Evolutionary conservation across 495 filamentous ascomycete genomes (phyloP).

Genomic region (Aspergillus nanangensis): DNA sequence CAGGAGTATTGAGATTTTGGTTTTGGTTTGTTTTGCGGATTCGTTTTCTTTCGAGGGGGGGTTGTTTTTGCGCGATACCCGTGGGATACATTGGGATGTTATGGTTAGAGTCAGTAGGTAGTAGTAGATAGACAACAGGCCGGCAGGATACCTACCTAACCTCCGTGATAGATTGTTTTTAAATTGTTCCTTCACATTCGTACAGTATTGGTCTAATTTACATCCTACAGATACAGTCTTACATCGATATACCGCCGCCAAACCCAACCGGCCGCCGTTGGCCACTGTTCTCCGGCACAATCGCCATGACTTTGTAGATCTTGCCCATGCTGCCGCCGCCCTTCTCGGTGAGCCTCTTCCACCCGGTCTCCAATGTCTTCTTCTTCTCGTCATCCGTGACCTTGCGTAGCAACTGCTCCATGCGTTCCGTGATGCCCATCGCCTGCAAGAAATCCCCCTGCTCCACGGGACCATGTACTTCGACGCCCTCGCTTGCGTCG

Average conservation of each 20-base stretch:
- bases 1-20: constrained; percentile 54
- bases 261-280: constrained; percentile 81
- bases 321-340: constrained; percentile 82
- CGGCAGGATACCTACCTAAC: not conserved
- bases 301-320: constrained; percentile 88
- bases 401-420: constrained; percentile 56
- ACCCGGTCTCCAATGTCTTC: constrained; percentile 64
- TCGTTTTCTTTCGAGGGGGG: too few relatives aligned
- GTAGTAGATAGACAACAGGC: not conserved
- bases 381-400: constrained; percentile 47
- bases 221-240: too few relatives aligned
- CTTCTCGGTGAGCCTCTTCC: constrained; percentile 74
- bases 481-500: constrained; percentile 67
- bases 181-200: not conserved
- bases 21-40: too few relatives aligned
- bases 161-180: not conserved
- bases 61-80: constrained; percentile 2
- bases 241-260: constrained; percentile 61
- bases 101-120: too few relatives aligned
- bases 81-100: not conserved
- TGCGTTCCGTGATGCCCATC: constrained; percentile 80
- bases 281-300: constrained; percentile 77
- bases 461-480: constrained; percentile 89
- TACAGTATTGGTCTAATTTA: too few relatives aligned
- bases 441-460: constrained; percentile 73